Evolutionary conservation across 768 basidiomycete genomes (phyloP), one percentile per base, ranked within the genome.

Genomic region (Agaricus blazei): DNA sequence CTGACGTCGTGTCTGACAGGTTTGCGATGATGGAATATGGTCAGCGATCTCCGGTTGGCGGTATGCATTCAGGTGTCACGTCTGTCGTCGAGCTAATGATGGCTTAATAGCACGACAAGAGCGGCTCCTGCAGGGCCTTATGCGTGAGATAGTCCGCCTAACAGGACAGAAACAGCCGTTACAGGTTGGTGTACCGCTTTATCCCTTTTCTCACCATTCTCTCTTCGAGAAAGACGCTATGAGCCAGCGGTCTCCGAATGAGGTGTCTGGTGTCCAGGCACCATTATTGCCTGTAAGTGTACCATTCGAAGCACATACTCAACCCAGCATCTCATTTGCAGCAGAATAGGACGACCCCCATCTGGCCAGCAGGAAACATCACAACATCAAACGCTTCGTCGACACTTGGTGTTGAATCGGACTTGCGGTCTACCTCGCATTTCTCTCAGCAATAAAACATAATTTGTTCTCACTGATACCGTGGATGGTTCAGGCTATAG

Each of bases 21-120:
- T 86, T 85, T 62, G 91, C 91, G 0, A 90, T 93, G 89, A 72
- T 90, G 65, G 84, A 80, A 58, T 93, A 90, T 63, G 90, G 90
- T 8, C 70, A 78, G 50, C 81, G 83, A 44, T 93, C 90, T 24
- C 88, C 89, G 9, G 89, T 93, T 46, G 90, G 90, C 60, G 82
- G 90, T 93, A 67, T 71, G 88, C 73, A 19, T 29, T 41, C 42
- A 14, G 26, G 29, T 15, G 15, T 50, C 26, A 12, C 42, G 38
- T 29, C 29, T 44, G 48, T 59, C 26, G 34, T 48, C n/a, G 31
- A 48, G 42, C 51, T 44, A 45, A 59, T 24, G 26, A 19, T 42
- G 36, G 24, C 19, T 31, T 38, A 24, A 7, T 41, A 93, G 90
- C 82, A 31, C 90, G 90, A 26, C 91, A 93, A 70, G 90, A 93